Evolutionary conservation across 2,329 filamentous ascomycete genomes (phyloP).

Genomic region (Phyllosticta capitalensis): DNA sequence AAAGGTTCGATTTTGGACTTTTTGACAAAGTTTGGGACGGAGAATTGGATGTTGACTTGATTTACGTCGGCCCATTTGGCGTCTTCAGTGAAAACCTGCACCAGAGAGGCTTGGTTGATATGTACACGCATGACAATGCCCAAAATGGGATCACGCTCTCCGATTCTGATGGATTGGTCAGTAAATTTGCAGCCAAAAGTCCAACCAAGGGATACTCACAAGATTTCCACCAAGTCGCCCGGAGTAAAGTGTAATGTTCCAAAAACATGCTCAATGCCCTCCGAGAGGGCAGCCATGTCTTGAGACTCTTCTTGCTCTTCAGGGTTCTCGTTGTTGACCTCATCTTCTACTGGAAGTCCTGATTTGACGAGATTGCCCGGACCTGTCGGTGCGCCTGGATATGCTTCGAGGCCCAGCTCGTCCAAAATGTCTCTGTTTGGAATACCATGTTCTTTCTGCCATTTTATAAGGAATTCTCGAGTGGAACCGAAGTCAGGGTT

Average conservation of each 20-base stretch:
- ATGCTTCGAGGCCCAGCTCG: conserved; percentile 18
- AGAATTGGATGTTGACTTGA: conserved; percentile 35
- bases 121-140: conserved; percentile 37
- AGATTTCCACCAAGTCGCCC: conserved; percentile 42
- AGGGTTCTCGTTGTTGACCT: not conserved
- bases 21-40: conserved; percentile 40
- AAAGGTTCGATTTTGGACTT: conserved; percentile 37
- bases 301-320: not conserved
- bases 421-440: conserved; percentile 21
- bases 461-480: conserved; percentile 26
- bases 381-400: not conserved
- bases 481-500: conserved; percentile 12
- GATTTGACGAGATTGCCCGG: not conserved
- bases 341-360: not conserved
- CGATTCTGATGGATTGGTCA: not conserved
- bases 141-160: conserved; percentile 31
- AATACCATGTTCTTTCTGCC: conserved; percentile 34
- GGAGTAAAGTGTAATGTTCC: conserved; percentile 22
- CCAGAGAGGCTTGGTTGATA: conserved; percentile 28
- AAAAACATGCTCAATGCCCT: conserved; percentile 17
- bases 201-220: conserved; percentile 14
- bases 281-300: not conserved
- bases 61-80: conserved; percentile 38
- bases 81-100: conserved; percentile 42
- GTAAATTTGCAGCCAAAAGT: not conserved